Conservation (phyloP, 106 monocot species). For the Platanthera zijinensis region DNA sequence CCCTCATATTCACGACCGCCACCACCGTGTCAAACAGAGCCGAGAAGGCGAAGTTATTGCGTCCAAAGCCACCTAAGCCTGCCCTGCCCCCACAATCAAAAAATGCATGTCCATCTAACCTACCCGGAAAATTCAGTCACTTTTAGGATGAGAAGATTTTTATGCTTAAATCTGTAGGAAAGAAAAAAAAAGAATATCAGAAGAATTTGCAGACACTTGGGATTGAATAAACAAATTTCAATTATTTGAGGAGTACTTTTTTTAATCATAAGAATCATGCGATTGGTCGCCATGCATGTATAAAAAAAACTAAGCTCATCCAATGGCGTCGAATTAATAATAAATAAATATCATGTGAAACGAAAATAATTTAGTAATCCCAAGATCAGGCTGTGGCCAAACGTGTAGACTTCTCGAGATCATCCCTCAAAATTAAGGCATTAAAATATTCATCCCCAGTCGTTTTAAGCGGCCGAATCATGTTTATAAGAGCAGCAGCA, state of each 20-base stretch:
- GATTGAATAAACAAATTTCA: background rate
- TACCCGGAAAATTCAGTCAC: too few species aligned
- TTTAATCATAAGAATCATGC: background rate
- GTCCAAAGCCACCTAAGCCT: too few species aligned
- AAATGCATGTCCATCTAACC: too few species aligned
- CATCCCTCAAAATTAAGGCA: background rate
- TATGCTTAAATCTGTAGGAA: background rate
- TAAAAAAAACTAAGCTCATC: background rate
- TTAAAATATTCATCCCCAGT: background rate
- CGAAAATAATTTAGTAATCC: slow-evolving; percentile 3
- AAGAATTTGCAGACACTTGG: background rate
- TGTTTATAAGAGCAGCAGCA: slow-evolving; percentile 3
- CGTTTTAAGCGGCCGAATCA: background rate
- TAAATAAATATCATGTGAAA: slow-evolving; percentile 3
- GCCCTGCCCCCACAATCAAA: too few species aligned
- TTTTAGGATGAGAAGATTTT: background rate
- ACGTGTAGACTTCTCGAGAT: slow-evolving; percentile 6
- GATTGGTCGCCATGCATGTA: background rate
- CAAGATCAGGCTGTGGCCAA: background rate
- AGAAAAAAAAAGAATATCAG: background rate
- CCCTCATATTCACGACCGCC: too few species aligned
- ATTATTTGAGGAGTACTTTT: background rate
- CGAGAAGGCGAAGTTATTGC: too few species aligned
- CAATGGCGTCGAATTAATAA: background rate
- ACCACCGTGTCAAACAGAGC: too few species aligned